Percentiles rank a stretch among this genome's conserved stretches.
phyloP scores from a whole-genome alignment of 140 eudicot species.

The Cichorium intybus region DNA sequence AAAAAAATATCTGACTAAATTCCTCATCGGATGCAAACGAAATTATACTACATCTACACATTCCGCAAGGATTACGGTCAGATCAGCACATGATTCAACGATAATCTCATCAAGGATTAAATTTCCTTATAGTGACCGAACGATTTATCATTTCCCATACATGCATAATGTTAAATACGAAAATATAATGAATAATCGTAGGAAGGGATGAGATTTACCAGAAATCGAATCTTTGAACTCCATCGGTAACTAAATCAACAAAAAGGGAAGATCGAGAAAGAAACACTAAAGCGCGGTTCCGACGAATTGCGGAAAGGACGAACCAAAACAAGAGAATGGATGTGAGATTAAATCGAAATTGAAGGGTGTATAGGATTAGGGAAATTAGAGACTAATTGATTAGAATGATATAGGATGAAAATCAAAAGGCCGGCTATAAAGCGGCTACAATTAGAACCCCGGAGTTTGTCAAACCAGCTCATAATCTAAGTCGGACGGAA shows the following conservation, averaged over 20 bases:
- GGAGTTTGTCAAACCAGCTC: slow-evolving; percentile 89
- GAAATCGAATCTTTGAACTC: slow-evolving; percentile 50
- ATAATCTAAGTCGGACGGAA: slow-evolving; percentile 45
- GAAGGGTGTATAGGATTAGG: slow-evolving; percentile 75
- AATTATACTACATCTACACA: background rate
- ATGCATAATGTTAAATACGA: background rate
- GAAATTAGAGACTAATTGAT: slow-evolving; percentile 79
- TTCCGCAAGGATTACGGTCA: background rate
- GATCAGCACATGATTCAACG: background rate
- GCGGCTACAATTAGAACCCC: slow-evolving; percentile 86
- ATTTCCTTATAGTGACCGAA: background rate
- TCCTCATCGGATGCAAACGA: background rate
- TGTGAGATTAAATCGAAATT: background rate
- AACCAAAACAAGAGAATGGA: background rate
- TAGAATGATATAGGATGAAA: slow-evolving; percentile 75
- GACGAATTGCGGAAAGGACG: background rate
- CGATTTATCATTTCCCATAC: background rate
- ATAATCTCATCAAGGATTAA: background rate
- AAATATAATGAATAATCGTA: background rate
- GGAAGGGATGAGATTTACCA: slow-evolving; percentile 16
- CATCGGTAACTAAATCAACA: slow-evolving; percentile 32
- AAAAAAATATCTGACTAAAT: background rate
- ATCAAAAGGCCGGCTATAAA: slow-evolving; percentile 86
- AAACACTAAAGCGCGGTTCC: background rate
- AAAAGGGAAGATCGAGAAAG: background rate